These are phyloP conservation scores for Suillus variegatus DNA, from an alignment of 768 basidiomycete species.

Conservation along the genomic window DNA sequence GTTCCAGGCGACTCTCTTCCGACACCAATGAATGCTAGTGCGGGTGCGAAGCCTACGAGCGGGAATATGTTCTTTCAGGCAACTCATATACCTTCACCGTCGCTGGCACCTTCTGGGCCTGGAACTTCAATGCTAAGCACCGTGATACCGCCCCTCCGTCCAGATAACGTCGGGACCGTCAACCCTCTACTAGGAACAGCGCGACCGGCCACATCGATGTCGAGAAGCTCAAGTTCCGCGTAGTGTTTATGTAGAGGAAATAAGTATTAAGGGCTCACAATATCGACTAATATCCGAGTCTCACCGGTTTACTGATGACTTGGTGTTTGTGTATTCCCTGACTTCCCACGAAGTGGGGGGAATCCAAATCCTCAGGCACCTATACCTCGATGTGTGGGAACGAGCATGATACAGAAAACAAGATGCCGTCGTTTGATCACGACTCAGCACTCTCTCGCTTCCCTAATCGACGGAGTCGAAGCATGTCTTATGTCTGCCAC, in stretches of 20 bases:
- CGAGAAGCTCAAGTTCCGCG: conserved; percentile 43
- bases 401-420: no score
- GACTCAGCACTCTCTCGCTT: no score
- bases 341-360: no score
- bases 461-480: no score
- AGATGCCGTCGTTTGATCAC: no score
- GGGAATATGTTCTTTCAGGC: background rate
- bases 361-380: no score
- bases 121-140: background rate
- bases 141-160: conserved; percentile 4
- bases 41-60: background rate
- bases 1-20: background rate
- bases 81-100: background rate
- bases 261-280: no score
- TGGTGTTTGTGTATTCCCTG: no score
- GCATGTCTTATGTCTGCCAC: no score
- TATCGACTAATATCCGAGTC: no score
- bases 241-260: conserved; percentile 37
- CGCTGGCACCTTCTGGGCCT: background rate
- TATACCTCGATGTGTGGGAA: no score
- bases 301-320: no score
- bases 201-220: conserved; percentile 29
- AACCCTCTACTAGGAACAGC: conserved; percentile 13
- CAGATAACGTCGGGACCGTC: conserved; percentile 5
- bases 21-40: background rate